Evolutionary conservation across 2,329 filamentous ascomycete species (phyloP), one percentile per base, ranked within the genome.

Genomic region (Colletotrichum neosansevieriae): DNA sequence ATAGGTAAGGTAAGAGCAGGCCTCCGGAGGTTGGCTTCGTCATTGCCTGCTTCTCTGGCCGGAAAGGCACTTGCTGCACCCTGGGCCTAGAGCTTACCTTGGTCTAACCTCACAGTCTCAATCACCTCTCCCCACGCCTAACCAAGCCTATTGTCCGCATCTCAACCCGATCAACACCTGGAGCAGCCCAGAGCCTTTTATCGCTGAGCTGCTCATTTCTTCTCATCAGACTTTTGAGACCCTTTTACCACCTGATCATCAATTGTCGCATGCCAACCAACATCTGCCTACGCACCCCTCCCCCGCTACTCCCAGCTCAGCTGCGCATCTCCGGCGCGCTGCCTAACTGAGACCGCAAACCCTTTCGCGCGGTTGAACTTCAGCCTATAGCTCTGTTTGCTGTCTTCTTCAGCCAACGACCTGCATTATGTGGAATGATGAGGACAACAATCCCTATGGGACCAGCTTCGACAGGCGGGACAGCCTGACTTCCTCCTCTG

Each of bases 391-490:
- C 42, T 69, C 66, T 53, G 63, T 67, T 67, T 63, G 51, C 44
- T 13, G 29, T 15, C 17, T 34, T 19, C 15, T 21, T 53, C 44
- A 29, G 38, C 21, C 24, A 38, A 51, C 40, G 21, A 42, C 63
- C 19, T 40, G 29, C 58, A 86, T 75, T 73, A 98, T 98, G 95
- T 98, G 95, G 95, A 97, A 98, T 86, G 94, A 98, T 85, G 95
- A 98, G 83, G 94, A 98, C 78, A 98, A 98, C 82, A 98, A 98
- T 79, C 95, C 95, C 5, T 98, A 98, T 77, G 94, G 94, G 72
- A 89, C 85, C 75, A 95, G 93, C 80, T 98, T 97, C 83, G 93
- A 96, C 79, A 92, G 92, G 75, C 90, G 93, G 75, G 93, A 97
- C 79, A 93, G 92, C 70, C 89, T 92, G 78, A 86, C 89, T 51